These are phyloP conservation scores for Aspergillus clavatus DNA, from an alignment of 2,329 filamentous ascomycete genomes.

Conservation along the genomic window DNA sequence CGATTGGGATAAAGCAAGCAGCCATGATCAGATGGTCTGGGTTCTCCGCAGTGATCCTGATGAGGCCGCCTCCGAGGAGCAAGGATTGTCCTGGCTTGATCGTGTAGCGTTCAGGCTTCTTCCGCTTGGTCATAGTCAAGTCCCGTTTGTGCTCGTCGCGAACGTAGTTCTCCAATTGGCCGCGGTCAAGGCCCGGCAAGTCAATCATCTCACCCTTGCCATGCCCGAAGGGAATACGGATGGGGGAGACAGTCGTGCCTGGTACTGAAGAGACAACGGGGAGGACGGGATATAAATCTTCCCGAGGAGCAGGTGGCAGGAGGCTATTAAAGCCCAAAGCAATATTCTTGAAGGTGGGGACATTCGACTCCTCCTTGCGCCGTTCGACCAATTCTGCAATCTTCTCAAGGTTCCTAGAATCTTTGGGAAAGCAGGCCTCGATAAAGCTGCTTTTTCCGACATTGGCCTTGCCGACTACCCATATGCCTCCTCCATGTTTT, in stretches of 20 bases:
- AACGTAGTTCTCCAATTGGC: constrained; percentile 67
- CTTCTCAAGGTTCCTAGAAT: constrained; percentile 46
- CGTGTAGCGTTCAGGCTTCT: constrained; percentile 66
- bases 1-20: constrained; percentile 81
- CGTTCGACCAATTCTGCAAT: constrained; percentile 33
- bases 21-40: constrained; percentile 64
- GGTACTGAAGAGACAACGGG: constrained; percentile 81
- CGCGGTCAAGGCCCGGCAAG: constrained; percentile 76
- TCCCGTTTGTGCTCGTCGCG: constrained; percentile 59
- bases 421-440: constrained; percentile 77
- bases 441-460: constrained; percentile 95
- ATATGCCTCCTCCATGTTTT: constrained; percentile 75
- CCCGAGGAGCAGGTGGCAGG: constrained; percentile 69
- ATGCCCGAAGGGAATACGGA: constrained; percentile 82
- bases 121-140: constrained; percentile 72
- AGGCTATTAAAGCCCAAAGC: constrained; percentile 45
- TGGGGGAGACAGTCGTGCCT: constrained; percentile 91
- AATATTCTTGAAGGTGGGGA: constrained; percentile 11
- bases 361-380: constrained; percentile 19
- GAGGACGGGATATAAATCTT: constrained; percentile 74
- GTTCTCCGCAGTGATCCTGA: constrained; percentile 75
- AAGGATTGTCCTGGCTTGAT: constrained; percentile 75
- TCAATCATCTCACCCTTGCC: constrained; percentile 89
- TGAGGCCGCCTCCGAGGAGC: constrained; percentile 76
- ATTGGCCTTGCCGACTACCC: constrained; percentile 98